Evolutionary conservation across 2,329 filamentous ascomycete species (phyloP), one percentile per base, ranked within the genome.

Genomic region (Cladosporium cucumerinum): DNA sequence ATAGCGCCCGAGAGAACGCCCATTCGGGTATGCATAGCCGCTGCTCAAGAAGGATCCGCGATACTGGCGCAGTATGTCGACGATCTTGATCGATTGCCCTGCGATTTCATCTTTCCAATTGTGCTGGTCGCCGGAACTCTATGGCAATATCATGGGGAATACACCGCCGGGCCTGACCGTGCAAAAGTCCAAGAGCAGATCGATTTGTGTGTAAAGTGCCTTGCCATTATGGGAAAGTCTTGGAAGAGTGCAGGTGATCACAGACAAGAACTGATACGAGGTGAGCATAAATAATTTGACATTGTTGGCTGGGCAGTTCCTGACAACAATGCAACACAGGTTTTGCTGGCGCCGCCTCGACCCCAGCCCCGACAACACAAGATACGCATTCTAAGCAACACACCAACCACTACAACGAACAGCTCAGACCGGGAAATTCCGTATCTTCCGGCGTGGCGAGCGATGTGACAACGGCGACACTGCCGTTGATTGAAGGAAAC

Each of bases 41-140:
- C 60, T 10, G 60, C 60, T 3, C 49, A 55, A 46, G 60, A 62
- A 14, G 28, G 46, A 18, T 43, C 30, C 49, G 34, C 60, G 4
- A 18, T 62, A 7, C 32, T 62, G 4, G 26, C 49, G 2, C 48
- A 36, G 14, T 62, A 62, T 28, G 60, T 62, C 16, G 60, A 62
- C 16, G 60, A 62, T n/a, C 60, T 62, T 18, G 26, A 28, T n/a
- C 60, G 49, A 34, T 23, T 62, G 26, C 60, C 60, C n/a, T 52
- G 48, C 49, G 60, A 62, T 43, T 36, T 62, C 34, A 62, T 62
- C 11, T 62, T 62, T 46, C 60, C 60, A 1, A 55, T 62, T 28
- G 60, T 62, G 5, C 32, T 62, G 21, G 60, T 34, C 12, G 60
- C 60, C 21, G 60, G 49, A 23, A 62, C 60, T 7, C n/a, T 62